Evolutionary conservation across 345 rosid species (phyloP).

Genomic region (Corymbia maculata): DNA sequence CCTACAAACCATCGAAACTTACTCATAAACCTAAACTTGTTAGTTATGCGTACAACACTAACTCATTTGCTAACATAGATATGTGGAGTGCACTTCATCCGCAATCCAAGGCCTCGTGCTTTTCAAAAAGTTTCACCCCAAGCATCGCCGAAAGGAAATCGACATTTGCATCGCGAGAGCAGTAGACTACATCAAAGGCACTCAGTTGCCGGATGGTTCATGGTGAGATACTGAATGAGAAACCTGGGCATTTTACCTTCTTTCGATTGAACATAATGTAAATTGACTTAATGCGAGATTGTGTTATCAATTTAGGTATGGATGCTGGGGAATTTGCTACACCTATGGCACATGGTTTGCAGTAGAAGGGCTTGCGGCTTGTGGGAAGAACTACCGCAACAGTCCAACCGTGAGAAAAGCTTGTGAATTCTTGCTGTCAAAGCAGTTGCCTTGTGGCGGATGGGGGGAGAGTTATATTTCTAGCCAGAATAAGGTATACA

Average conservation of each 20-base stretch:
- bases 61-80: constrained; percentile 4
- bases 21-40: not conserved
- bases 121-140: constrained; percentile 28
- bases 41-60: not conserved
- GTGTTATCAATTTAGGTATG: constrained; percentile 22
- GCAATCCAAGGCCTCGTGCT: constrained; percentile 29
- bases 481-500: constrained; percentile 27
- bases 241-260: not conserved
- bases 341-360: constrained; percentile 54
- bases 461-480: constrained; percentile 68
- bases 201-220: constrained; percentile 42
- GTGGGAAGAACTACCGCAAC: constrained; percentile 23
- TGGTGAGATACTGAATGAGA: constrained; percentile 10
- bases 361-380: constrained; percentile 37
- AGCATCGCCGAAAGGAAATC: constrained; percentile 23
- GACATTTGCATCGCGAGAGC: constrained; percentile 15
- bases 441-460: constrained; percentile 43
- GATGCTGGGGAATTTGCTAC: constrained; percentile 72
- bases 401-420: constrained; percentile 30
- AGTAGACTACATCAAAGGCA: constrained; percentile 18
- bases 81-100: constrained; percentile 44
- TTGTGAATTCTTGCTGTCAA: constrained; percentile 37
- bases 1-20: not conserved
- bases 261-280: not conserved
- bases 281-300: not conserved